phyloP scores from a whole-genome alignment of 2,329 filamentous ascomycete genomes.

The Gaeumannomyces sp. region DNA sequence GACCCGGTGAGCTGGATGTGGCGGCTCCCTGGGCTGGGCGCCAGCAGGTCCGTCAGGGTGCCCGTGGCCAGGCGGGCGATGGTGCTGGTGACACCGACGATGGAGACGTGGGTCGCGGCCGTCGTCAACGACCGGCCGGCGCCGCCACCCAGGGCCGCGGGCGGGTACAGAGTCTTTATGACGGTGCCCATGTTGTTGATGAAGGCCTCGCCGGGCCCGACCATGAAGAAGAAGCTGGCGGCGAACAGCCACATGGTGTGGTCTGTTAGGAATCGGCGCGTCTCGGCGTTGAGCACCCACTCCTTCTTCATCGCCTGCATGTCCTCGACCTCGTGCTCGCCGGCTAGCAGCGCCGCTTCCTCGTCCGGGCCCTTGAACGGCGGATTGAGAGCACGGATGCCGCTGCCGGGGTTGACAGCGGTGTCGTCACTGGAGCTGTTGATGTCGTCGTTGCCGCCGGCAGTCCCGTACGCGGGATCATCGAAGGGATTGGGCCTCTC shows the following conservation, averaged over 20 bases:
- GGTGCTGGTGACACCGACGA: constrained; percentile 85
- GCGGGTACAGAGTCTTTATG: constrained; percentile 72
- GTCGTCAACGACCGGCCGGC: constrained; percentile 38
- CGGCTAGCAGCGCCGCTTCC: constrained; percentile 8
- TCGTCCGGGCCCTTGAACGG: constrained; percentile 9
- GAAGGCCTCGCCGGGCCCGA: constrained; percentile 93
- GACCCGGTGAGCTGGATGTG: constrained; percentile 41
- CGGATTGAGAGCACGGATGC: background rate
- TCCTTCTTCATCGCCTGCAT: constrained; percentile 57
- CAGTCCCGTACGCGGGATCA: background rate
- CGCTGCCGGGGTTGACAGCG: constrained; percentile 5
- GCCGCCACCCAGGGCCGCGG: constrained; percentile 28
- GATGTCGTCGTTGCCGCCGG: background rate
- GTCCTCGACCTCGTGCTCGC: constrained; percentile 6
- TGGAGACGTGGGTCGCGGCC: constrained; percentile 83
- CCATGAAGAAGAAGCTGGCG: constrained; percentile 83
- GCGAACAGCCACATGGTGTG: constrained; percentile 96
- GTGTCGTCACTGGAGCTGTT: constrained; percentile 13
- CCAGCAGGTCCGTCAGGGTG: constrained; percentile 80
- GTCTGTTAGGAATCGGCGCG: constrained; percentile 75
- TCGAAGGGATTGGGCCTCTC: constrained; percentile 29
- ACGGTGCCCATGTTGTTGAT: constrained; percentile 96
- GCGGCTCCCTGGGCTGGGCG: constrained; percentile 57
- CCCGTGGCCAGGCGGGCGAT: constrained; percentile 86
- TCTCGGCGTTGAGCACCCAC: constrained; percentile 88